Evolutionary conservation across 345 rosid species (phyloP).

Genomic region (Eucalyptus melliodora): DNA sequence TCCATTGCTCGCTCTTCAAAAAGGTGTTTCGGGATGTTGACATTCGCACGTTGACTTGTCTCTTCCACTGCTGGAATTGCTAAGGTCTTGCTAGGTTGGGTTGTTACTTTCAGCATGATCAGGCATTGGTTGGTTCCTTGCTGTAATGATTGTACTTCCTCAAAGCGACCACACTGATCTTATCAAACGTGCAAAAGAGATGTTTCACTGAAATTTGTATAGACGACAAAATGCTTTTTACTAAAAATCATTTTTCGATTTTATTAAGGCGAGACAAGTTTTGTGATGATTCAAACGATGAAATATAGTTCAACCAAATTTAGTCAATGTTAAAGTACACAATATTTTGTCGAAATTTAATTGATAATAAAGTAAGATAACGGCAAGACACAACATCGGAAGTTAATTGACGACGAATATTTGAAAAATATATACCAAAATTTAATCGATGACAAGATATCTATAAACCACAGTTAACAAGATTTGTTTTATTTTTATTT

Average conservation of each 20-base stretch:
- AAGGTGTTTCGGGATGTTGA: not conserved
- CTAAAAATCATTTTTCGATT: not conserved
- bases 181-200: not conserved
- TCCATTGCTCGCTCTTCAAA: not conserved
- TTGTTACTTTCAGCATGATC: not conserved
- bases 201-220: not conserved
- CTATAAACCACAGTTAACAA: not conserved
- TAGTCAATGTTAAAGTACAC: not conserved
- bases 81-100: not conserved
- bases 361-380: not conserved
- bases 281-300: fast-evolving
- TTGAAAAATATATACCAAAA: not conserved
- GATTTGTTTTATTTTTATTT: not conserved
- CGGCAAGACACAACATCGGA: fast-evolving
- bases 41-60: not conserved
- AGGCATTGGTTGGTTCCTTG: not conserved
- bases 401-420: fast-evolving
- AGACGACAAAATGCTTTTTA: not conserved
- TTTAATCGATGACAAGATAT: not conserved
- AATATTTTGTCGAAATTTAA: not conserved
- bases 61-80: not conserved
- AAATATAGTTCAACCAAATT: not conserved
- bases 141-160: not conserved
- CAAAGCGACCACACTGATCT: not conserved
- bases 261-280: fast-evolving